Base-by-base conservation (phyloP, 2,329 filamentous ascomycete species). In the Botryosphaeria agaves region DNA sequence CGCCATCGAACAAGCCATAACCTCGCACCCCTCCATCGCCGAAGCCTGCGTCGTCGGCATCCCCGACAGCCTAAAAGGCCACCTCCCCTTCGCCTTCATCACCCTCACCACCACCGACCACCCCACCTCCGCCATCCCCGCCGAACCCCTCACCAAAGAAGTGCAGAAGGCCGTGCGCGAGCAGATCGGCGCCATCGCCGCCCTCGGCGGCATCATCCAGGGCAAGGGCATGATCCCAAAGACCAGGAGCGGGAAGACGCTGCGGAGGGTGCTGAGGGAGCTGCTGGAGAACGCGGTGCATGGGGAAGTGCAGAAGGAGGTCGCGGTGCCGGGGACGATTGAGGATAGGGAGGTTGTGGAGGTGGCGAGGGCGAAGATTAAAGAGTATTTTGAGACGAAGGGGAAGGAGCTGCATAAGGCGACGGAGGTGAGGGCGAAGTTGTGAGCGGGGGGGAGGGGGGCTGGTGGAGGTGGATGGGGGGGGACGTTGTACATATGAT, bases 1-100 rank as follows among this genome's bases (percentile, higher is more conserved):
- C 29, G 69, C 77, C 19, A 89, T 94, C 49, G 85, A 94, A 55
- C 83, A 94, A 61, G 85, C 81, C 31, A 79, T 94, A 36, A 76
- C 83, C 8, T 75, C 75, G 1, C 83, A 93, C 47, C 73, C 79
- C 0, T 59, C 62, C 3, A 72, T 94, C 31, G 78, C 77, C 18
- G 85, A 94, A 60, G 79, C 77, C 32, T 84, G 81, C 41, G 80
- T 94, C 1, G 74, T 95, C 17, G 77, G 79, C 25, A 76, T 93
- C 33, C 84, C 85, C 0, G 85, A 94, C 46, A 53, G 71, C 0
- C 61, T 93, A 26, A 95, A 95, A 51, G 87, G 85, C 12, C 83
- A 92, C 43, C 66, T 93, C 5, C 85, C 87, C 0, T 92, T 95
- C 45, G 85, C 84, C 7, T 93, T 94, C 49, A 64, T 93, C 41